These are phyloP conservation scores for Cryomyces minteri DNA, from an alignment of 495 filamentous ascomycete genomes.

Conservation along the genomic window DNA sequence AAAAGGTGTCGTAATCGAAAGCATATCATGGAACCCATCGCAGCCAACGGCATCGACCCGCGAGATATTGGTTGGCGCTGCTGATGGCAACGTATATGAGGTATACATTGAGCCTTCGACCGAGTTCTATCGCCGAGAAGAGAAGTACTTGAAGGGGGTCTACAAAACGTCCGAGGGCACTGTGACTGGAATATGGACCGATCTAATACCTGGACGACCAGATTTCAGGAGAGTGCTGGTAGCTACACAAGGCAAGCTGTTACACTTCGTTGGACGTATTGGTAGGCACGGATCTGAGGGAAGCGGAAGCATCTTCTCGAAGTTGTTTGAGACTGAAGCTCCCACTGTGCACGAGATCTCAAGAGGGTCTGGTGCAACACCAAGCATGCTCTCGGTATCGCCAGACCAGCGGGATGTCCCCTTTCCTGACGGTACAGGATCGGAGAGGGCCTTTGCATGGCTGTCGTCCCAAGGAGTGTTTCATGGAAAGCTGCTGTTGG, in stretches of 20 bases:
- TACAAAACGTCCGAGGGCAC: conserved; percentile 62
- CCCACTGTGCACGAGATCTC: conserved; percentile 52
- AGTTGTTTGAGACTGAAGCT: conserved; percentile 73
- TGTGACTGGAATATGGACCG: conserved; percentile 68
- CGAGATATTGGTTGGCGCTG: conserved; percentile 83
- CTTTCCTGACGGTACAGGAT: conserved; percentile 23
- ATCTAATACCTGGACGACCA: conserved; percentile 40
- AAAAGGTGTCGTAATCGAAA: conserved; percentile 73
- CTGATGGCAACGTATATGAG: conserved; percentile 89
- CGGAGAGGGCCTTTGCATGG: conserved; percentile 76
- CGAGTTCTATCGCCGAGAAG: conserved; percentile 88
- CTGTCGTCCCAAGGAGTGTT: conserved; percentile 73
- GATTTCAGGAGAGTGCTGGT: conserved; percentile 63
- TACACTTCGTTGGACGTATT: conserved; percentile 61
- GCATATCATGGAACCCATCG: conserved; percentile 90
- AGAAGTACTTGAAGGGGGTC: conserved; percentile 69
- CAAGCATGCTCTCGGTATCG: conserved; percentile 52
- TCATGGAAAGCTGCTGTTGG: conserved; percentile 50
- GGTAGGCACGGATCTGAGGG: conserved; percentile 61
- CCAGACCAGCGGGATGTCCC: conserved; percentile 43
- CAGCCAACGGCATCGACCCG: conserved; percentile 85
- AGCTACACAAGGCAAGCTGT: conserved; percentile 51
- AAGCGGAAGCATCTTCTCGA: conserved; percentile 61
- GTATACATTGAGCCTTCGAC: conserved; percentile 84
- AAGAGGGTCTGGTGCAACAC: conserved; percentile 30